Evolutionary conservation across 768 basidiomycete species (phyloP), one percentile per base, ranked within the genome.

Genomic region (Leccinum rimulosum): DNA sequence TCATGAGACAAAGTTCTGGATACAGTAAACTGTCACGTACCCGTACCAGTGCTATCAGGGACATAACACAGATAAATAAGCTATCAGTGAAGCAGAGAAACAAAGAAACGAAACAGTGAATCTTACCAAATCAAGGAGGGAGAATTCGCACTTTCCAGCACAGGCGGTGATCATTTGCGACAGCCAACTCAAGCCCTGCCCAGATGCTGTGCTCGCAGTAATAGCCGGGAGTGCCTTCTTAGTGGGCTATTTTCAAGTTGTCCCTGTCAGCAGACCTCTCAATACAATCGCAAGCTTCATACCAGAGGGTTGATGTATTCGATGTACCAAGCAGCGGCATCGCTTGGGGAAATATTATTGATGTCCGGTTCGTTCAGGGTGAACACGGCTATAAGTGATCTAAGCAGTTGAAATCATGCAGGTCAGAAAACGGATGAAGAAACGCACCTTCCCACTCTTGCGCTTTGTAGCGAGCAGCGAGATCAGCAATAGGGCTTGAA

Each of bases 141-240:
- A 70, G 38, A 67, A 73, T 53, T 67, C 65, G 59, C 76, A 77
- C 19, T 56, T n/a, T 17, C 75, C 73, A 36, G 57, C 67, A 57
- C 76, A 77, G 8, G 73, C 73, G 25, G 36, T 50, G 55, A 77
- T 70, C 68, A 77, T 71, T 52, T 74, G 50, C 27, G 68, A 63
- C 25, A 77, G 33, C 76, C 76, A 77, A 31, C 64, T 66, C 31
- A 77, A 54, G 17, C 76, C 76, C 57, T 76, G 51, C 1, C 75
- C 74, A 33, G 74, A 27, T 6, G 54, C 22, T 8, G 58, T 55
- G 15, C 75, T 75, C n/a, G 74, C 70, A 12, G 74, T 73, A 10
- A 77, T 66, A 0, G 76, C 72, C 6, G 76, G 76, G 25, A 77
- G 72, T 3, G 76, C 76, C 52, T 75, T 77, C 68, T 72, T 74